Base-by-base conservation (phyloP, 139 green algal genomes). In the Dunaliella primolecta region DNA sequence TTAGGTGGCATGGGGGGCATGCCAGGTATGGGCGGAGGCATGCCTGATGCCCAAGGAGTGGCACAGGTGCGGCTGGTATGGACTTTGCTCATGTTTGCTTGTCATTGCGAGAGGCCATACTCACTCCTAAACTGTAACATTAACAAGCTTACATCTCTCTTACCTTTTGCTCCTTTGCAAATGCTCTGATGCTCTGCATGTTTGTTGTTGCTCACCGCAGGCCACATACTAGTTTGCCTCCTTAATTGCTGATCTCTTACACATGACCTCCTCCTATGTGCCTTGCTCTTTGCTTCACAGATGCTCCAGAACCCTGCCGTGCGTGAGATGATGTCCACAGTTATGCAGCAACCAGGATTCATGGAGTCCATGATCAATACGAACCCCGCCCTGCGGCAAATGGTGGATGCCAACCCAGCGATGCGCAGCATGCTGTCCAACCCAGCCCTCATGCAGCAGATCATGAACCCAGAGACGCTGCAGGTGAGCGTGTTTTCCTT, bases 221-320 rank as follows among this genome's bases (percentile, higher is more conserved):
- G n/a, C n/a, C n/a, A n/a, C n/a, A n/a, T n/a, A n/a, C n/a, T n/a
- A n/a, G n/a, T n/a, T n/a, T n/a, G n/a, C n/a, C n/a, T n/a, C n/a
- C n/a, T n/a, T n/a, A n/a, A n/a, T n/a, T n/a, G n/a, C n/a, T n/a
- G n/a, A n/a, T n/a, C n/a, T n/a, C n/a, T n/a, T n/a, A n/a, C n/a
- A n/a, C n/a, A n/a, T n/a, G n/a, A n/a, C n/a, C n/a, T n/a, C n/a
- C n/a, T n/a, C n/a, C n/a, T n/a, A n/a, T n/a, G n/a, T n/a, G n/a
- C n/a, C n/a, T n/a, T n/a, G n/a, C n/a, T n/a, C n/a, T n/a, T n/a
- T n/a, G n/a, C n/a, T n/a, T n/a, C n/a, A 32, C 24, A 84, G 64
- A 91, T 94, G 86, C 79, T 94, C 84, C 86, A 94, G 86, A 93
- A 96, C 86, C 92, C 92, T 1, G 84, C 74, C 31, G 91, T 97